Percentiles rank a stretch among this genome's conserved stretches.
These are phyloP conservation scores for Polyporus arcularius DNA, from an alignment of 768 basidiomycete species.

Conservation along the genomic window DNA sequence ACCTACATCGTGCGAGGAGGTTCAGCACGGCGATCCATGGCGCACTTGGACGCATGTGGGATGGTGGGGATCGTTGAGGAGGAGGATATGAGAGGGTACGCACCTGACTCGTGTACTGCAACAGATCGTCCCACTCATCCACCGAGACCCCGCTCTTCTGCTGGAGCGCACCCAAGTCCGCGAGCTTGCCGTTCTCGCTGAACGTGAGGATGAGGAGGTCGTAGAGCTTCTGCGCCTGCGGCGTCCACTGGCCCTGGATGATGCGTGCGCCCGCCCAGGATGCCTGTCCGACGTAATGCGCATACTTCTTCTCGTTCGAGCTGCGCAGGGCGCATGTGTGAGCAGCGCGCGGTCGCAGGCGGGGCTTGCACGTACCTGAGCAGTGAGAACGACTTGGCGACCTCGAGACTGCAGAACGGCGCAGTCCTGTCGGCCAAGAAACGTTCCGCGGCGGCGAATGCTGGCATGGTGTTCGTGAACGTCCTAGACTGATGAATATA, in stretches of 20 bases:
- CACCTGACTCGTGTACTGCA: constrained; percentile 78
- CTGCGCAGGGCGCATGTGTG: constrained; percentile 37
- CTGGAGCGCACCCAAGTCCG: constrained; percentile 57
- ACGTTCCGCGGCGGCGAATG: constrained; percentile 46
- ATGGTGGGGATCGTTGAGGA: neutral
- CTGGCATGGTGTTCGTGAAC: constrained; percentile 34
- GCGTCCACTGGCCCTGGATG: constrained; percentile 84
- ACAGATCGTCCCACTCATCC: constrained; percentile 66
- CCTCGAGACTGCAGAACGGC: constrained; percentile 74
- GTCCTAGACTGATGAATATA: neutral
- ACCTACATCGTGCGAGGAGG: constrained; percentile 31
- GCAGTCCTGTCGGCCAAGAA: constrained; percentile 76
- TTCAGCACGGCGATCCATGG: neutral
- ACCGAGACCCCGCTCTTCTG: constrained; percentile 51
- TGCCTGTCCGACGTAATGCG: constrained; percentile 69
- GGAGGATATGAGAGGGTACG: neutral
- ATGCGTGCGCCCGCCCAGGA: constrained; percentile 86
- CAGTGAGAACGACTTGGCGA: constrained; percentile 67
- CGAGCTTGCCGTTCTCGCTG: constrained; percentile 57
- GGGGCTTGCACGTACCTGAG: constrained; percentile 47
- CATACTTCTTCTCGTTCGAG: constrained; percentile 74
- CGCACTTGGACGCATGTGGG: neutral
- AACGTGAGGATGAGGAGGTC: constrained; percentile 73
- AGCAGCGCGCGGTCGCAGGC: neutral
- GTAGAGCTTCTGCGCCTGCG: constrained; percentile 65